These are phyloP conservation scores for Secale cereale DNA, from an alignment of 176 grass and related monocot species.

Conservation along the genomic window DNA sequence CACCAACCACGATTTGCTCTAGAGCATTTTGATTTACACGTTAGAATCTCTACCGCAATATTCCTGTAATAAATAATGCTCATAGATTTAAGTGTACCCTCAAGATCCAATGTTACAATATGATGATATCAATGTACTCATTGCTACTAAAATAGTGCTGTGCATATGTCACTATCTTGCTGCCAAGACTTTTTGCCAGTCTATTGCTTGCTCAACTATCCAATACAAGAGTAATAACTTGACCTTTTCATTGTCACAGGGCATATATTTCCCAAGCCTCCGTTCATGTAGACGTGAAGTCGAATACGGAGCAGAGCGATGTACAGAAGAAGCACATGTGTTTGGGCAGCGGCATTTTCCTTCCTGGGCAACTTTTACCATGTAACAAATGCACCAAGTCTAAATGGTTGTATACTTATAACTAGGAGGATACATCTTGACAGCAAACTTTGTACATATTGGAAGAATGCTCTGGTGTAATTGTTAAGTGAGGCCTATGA, in stretches of 20 bases:
- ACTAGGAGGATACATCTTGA: constrained; percentile 25
- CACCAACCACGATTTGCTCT: not conserved
- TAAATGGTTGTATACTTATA: constrained; percentile 38
- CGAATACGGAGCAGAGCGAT: constrained; percentile 17
- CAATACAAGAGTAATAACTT: not conserved
- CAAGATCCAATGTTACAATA: not conserved
- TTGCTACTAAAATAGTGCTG: not conserved
- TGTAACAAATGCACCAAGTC: constrained; percentile 6
- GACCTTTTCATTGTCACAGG: constrained; percentile 32
- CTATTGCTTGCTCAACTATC: constrained; percentile 6
- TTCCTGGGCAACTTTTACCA: constrained; percentile 37
- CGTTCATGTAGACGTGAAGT: constrained; percentile 49
- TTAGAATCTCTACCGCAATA: not conserved
- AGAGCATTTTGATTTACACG: not conserved
- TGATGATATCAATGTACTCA: not conserved
- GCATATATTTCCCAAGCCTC: constrained; percentile 58
- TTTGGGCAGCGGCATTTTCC: constrained; percentile 28
- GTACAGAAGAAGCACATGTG: constrained; percentile 20
- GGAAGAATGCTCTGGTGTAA: constrained; percentile 16
- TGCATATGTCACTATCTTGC: not conserved
- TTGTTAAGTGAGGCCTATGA: constrained; percentile 8
- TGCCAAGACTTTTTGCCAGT: not conserved
- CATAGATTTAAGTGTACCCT: not conserved
- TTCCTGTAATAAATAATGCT: not conserved
- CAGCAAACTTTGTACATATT: constrained; percentile 37